Conservation (phyloP, 495 filamentous ascomycete species). For the Aspergillus sparsus region DNA sequence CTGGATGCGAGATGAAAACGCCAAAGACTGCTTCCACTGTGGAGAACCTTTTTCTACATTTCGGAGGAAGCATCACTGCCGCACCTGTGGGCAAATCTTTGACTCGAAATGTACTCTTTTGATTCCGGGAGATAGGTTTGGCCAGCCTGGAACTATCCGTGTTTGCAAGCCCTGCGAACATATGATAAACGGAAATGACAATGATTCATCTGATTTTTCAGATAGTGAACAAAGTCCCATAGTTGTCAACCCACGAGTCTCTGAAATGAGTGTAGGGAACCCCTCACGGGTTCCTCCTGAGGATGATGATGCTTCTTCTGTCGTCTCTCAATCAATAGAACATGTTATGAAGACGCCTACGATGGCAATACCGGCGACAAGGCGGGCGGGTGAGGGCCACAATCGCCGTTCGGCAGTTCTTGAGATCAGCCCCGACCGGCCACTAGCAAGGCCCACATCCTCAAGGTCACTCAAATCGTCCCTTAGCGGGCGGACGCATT, state of each 20-base stretch:
- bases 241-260: slow-evolving; percentile 38
- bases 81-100: slow-evolving; percentile 92
- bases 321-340: slow-evolving; percentile 50
- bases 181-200: slow-evolving; percentile 87
- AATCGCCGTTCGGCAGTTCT: slow-evolving; percentile 86
- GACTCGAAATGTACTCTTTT: slow-evolving; percentile 94
- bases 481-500: slow-evolving; percentile 59
- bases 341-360: slow-evolving; percentile 53
- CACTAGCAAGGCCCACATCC: slow-evolving; percentile 79
- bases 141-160: slow-evolving; percentile 80
- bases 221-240: slow-evolving; percentile 65
- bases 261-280: slow-evolving; percentile 36
- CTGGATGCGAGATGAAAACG: slow-evolving; percentile 99
- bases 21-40: slow-evolving; percentile 95
- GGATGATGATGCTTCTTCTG: slow-evolving; percentile 49
- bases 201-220: slow-evolving; percentile 87
- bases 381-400: slow-evolving; percentile 75
- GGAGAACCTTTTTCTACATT: slow-evolving; percentile 89
- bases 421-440: slow-evolving; percentile 77
- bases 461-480: slow-evolving; percentile 88
- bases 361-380: slow-evolving; percentile 87
- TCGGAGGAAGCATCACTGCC: slow-evolving; percentile 94
- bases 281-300: slow-evolving; percentile 32
- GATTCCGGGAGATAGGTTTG: slow-evolving; percentile 81
- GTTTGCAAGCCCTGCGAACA: slow-evolving; percentile 94